Evolutionary conservation across 2,329 filamentous ascomycete genomes (phyloP), one percentile per base, ranked within the genome.

Genomic region (Boeremia exigua): DNA sequence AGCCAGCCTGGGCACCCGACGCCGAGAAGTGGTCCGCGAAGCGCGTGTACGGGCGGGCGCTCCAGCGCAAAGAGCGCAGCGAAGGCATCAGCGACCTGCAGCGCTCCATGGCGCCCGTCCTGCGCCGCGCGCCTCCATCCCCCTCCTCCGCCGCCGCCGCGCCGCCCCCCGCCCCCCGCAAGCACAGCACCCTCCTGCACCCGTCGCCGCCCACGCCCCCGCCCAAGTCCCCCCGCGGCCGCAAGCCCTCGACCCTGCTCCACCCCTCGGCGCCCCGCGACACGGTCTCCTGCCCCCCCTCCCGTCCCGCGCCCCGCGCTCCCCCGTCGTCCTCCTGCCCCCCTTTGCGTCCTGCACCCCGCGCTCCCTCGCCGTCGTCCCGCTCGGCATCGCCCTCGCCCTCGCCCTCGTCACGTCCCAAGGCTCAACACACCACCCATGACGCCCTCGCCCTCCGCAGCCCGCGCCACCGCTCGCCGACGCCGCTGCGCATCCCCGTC

Each of bases 401-500:
- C 6, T 17, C 33, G n/a, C 33, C 33, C 10, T n/a, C 14, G 7
- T 8, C 33, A 3, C 15, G 8, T 2, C n/a, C 11, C 44, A n/a
- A n/a, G n/a, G 23, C 27, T 25, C 8, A 9, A n/a, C 9, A n/a
- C 33, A n/a, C 3, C 33, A 2, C 19, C 3, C 19, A 23, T 5
- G 19, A 23, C 19, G 5, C n/a, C n/a, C n/a, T 12, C 8, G 38
- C 19, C 28, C 15, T 67, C 57, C 23, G 49, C 59, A 29, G 59
- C 48, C 25, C 54, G 44, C 36, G 56, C 25, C 46, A 44, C 53
- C 60, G 46, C 30, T 59, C 54, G 9, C 54, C 47, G 9, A 55
- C 63, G 0, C 60, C 61, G 4, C 58, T 61, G 25, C 48, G 54
- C 32, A 61, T 61, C 8, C 54, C 59, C 19, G 38, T 46, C 1